phyloP scores from a whole-genome alignment of 192 early-diverging fungal species.

The Mycoemilia scoparia region DNA sequence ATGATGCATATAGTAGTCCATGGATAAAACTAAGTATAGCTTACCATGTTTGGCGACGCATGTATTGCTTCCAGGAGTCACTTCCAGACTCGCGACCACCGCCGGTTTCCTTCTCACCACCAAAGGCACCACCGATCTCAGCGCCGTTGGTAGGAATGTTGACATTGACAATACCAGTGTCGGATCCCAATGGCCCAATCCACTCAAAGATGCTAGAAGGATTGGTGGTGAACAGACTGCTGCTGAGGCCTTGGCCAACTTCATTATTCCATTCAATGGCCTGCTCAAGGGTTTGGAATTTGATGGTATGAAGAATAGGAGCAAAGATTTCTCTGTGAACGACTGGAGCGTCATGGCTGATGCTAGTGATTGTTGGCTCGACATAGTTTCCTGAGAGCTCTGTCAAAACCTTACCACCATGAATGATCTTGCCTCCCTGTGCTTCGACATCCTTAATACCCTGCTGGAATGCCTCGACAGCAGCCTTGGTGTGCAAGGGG shows the following conservation, averaged over 20 bases:
- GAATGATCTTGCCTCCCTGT: constrained; percentile 72
- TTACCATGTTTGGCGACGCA: constrained; percentile 57
- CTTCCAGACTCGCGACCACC: constrained; percentile 83
- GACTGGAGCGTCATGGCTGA: constrained; percentile 50
- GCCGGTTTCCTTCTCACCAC: constrained; percentile 94
- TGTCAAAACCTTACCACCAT: constrained; percentile 61
- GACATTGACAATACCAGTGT: constrained; percentile 85
- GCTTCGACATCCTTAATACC: constrained; percentile 59
- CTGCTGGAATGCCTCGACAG: constrained; percentile 54
- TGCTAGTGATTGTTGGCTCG: constrained; percentile 76
- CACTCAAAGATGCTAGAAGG: constrained; percentile 74
- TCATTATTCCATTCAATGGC: constrained; percentile 78
- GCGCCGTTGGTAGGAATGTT: constrained; percentile 95
- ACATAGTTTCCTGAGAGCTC: constrained; percentile 75
- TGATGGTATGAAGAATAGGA: constrained; percentile 78
- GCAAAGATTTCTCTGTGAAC: constrained; percentile 91
- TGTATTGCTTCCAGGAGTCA: constrained; percentile 90
- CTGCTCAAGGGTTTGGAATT: constrained; percentile 58
- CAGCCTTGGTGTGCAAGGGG: constrained; percentile 74
- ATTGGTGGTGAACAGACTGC: constrained; percentile 67
- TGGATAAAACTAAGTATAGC: too few species aligned
- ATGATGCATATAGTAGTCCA: constrained; percentile 13
- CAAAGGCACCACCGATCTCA: constrained; percentile 94
- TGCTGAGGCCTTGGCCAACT: constrained; percentile 74
- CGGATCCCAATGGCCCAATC: constrained; percentile 78